Evolutionary conservation across 1,284 basidiomycete genomes (phyloP).

Genomic region (Mycosarcoma maydis): DNA sequence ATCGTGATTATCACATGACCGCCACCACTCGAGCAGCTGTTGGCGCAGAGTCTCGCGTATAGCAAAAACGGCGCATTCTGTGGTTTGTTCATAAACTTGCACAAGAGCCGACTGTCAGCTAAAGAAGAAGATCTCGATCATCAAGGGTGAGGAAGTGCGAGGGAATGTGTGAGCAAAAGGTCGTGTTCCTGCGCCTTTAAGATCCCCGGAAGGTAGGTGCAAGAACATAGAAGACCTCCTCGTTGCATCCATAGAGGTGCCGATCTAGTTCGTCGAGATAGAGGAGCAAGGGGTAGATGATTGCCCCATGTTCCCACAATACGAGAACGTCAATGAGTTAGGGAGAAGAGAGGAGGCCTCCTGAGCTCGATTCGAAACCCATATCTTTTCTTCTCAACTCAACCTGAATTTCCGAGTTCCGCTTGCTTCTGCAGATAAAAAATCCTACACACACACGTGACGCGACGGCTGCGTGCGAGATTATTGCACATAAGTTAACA

Average conservation of each 20-base stretch:
- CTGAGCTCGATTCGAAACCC: background rate
- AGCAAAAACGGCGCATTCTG: too few species aligned
- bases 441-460: constrained; percentile 4
- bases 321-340: constrained; percentile 57
- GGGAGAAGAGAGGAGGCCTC: constrained; percentile 27
- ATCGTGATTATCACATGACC: too few species aligned
- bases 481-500: too few species aligned
- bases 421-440: background rate
- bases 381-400: background rate
- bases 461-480: background rate
- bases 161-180: constrained; percentile 46
- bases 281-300: constrained; percentile 45
- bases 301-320: constrained; percentile 54
- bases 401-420: background rate
- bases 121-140: too few species aligned
- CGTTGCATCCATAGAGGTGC: constrained; percentile 17
- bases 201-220: constrained; percentile 15
- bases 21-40: too few species aligned
- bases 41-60: too few species aligned
- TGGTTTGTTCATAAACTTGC: too few species aligned
- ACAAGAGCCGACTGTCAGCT: too few species aligned
- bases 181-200: constrained; percentile 41
- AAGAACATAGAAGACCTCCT: constrained; percentile 44
- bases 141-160: too few species aligned
- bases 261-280: constrained; percentile 58